Conservation (phyloP, 345 rosid species). For the Diplotaxis tenuifolia region DNA sequence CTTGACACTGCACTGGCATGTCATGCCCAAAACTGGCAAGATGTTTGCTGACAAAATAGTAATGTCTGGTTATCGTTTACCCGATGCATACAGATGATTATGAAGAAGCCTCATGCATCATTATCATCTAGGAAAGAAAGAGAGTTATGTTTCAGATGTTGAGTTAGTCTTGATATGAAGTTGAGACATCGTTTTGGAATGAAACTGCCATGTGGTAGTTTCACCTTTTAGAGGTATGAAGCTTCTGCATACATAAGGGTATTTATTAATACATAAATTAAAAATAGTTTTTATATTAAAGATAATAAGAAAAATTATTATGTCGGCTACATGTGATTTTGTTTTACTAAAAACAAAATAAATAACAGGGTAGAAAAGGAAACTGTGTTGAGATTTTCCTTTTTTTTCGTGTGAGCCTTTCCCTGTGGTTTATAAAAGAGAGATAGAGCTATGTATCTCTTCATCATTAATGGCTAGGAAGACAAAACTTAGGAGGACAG, state of each 20-base stretch:
- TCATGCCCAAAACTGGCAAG: slow-evolving; percentile 98
- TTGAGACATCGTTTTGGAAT: too few species aligned
- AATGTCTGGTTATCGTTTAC: slow-evolving; percentile 74
- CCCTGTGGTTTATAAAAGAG: neutral
- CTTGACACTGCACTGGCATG: slow-evolving; percentile 94
- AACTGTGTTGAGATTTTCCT: neutral
- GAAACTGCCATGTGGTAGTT: neutral
- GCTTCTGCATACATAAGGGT: neutral
- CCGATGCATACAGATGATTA: slow-evolving; percentile 66
- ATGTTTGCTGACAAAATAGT: slow-evolving; percentile 85
- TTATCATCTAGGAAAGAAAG: slow-evolving; percentile 13
- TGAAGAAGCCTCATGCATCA: neutral
- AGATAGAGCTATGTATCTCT: neutral
- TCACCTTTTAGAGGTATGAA: slow-evolving; percentile 14
- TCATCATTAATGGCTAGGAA: neutral
- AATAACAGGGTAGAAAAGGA: neutral
- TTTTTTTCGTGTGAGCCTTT: neutral
- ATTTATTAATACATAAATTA: too few species aligned
- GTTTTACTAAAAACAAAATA: neutral
- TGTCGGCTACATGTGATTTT: neutral
- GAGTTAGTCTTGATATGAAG: neutral
- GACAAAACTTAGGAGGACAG: neutral
- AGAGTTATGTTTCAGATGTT: slow-evolving; percentile 3
- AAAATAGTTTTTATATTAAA: too few species aligned
- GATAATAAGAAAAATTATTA: too few species aligned